These are phyloP conservation scores for Saprolegnia diclina DNA, from an alignment of 352 stramenopile genomes.

Conservation along the genomic window DNA sequence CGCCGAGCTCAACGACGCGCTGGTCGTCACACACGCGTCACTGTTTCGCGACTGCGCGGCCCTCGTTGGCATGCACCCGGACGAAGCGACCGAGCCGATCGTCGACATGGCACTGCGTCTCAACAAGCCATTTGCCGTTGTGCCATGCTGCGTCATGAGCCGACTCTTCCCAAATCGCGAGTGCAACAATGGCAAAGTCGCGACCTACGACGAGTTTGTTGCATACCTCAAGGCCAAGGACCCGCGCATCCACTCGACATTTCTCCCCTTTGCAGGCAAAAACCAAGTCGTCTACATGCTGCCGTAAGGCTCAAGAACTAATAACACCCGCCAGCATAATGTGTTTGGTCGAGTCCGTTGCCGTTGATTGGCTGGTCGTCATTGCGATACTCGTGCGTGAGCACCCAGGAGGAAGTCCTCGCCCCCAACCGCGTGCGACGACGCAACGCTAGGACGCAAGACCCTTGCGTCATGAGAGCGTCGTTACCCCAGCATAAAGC, in stretches of 20 bases:
- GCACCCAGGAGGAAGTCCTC: too few relatives aligned
- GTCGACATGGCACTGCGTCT: slow-evolving; percentile 86
- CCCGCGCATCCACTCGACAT: slow-evolving; percentile 47
- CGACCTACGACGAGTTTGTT: slow-evolving; percentile 78
- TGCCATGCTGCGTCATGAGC: slow-evolving; percentile 96
- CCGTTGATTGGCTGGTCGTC: too few relatives aligned
- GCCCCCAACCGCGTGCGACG: too few relatives aligned
- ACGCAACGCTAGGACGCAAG: too few relatives aligned
- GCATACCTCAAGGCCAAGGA: slow-evolving; percentile 79
- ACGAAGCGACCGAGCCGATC: slow-evolving; percentile 94
- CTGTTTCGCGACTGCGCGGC: slow-evolving; percentile 79
- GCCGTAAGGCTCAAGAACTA: slow-evolving; percentile 16
- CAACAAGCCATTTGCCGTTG: slow-evolving; percentile 91
- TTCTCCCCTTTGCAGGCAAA: slow-evolving; percentile 72
- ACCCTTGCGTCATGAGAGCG: too few relatives aligned
- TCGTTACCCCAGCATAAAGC: too few relatives aligned
- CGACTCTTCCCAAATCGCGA: slow-evolving; percentile 81
- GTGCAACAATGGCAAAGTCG: slow-evolving; percentile 58
- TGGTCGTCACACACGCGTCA: slow-evolving; percentile 39
- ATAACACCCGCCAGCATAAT: too few relatives aligned
- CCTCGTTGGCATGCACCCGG: slow-evolving; percentile 92
- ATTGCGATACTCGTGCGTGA: too few relatives aligned
- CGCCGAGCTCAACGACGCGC: slow-evolving; percentile 51
- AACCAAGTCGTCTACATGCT: slow-evolving; percentile 79
- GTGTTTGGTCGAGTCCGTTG: too few relatives aligned